These are phyloP conservation scores for Phytophthora macrochlamydospora DNA, from an alignment of 352 stramenopile genomes.

Conservation along the genomic window DNA sequence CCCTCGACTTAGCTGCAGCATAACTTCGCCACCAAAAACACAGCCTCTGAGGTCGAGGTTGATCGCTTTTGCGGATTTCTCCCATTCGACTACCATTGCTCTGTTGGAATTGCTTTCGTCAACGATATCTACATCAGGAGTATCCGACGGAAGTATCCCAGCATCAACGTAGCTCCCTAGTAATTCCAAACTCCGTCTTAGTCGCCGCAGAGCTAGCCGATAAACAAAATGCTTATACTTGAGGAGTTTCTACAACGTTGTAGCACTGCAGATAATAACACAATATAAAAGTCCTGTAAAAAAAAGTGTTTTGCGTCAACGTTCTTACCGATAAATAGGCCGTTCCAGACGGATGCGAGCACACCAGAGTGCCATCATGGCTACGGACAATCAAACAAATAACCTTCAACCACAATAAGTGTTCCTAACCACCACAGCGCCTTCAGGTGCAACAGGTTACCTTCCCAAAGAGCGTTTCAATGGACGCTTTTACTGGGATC, in stretches of 20 bases:
- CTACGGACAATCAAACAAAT: constrained; percentile 43
- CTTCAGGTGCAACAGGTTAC: constrained; percentile 17
- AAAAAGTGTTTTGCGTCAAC: no score
- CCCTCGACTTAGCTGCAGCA: constrained; percentile 45
- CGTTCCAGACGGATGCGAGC: constrained; percentile 41
- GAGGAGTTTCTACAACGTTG: constrained; percentile 38
- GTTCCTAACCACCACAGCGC: no score
- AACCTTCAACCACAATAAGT: constrained; percentile 25
- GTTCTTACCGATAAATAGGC: constrained; percentile 54
- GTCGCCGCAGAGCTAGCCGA: not conserved
- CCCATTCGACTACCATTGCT: not conserved
- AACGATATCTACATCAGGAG: constrained; percentile 9
- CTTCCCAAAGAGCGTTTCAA: constrained; percentile 60
- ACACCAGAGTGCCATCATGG: constrained; percentile 61
- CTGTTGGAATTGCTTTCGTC: constrained; percentile 10
- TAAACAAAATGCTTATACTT: constrained; percentile 29
- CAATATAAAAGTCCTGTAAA: no score
- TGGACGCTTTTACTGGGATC: constrained; percentile 41
- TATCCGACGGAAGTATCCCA: constrained; percentile 10
- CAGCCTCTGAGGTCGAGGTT: constrained; percentile 62
- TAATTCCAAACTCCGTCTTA: not conserved
- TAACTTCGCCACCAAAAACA: constrained; percentile 44
- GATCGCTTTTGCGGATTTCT: constrained; percentile 15
- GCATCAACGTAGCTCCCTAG: constrained; percentile 43
- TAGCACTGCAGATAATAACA: constrained; percentile 29